Percentiles rank a stretch among this genome's conserved stretches.
Evolutionary conservation across 257 asterid species (phyloP).

Genomic region (Cordia subcordata): DNA sequence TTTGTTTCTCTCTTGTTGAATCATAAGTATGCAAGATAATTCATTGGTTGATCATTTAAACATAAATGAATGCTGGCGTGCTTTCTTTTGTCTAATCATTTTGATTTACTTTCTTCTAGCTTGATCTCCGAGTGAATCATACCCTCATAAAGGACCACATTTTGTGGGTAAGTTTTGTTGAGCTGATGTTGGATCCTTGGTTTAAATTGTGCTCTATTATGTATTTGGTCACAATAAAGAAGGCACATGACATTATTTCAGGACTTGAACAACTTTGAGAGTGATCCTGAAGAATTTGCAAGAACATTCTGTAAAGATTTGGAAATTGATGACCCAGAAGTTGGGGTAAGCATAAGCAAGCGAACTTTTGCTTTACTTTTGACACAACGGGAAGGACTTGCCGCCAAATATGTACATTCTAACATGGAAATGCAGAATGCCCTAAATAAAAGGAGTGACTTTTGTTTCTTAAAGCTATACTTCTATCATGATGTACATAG

Average conservation of each 20-base stretch:
- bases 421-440: too few relatives aligned
- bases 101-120: constrained; percentile 36
- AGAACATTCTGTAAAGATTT: constrained; percentile 83
- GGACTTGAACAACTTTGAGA: constrained; percentile 98
- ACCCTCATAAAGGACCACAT: constrained; percentile 88
- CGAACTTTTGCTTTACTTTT: background rate
- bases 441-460: too few relatives aligned
- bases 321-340: constrained; percentile 96
- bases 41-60: constrained; percentile 13
- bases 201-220: background rate
- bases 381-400: too few relatives aligned
- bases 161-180: constrained; percentile 65
- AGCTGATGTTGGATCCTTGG: constrained; percentile 10
- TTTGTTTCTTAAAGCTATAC: too few relatives aligned
- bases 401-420: too few relatives aligned
- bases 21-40: background rate
- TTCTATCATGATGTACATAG: too few relatives aligned
- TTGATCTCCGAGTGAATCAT: constrained; percentile 90
- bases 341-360: constrained; percentile 58
- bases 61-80: too few relatives aligned
- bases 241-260: constrained; percentile 30
- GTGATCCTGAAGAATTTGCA: constrained; percentile 98
- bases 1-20: background rate
- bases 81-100: background rate
- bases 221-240: background rate